Percentiles rank a stretch among this genome's conserved stretches.
Conservation (phyloP, 169 alveolate species). For the Ichthyophthirius multifiliis region DNA sequence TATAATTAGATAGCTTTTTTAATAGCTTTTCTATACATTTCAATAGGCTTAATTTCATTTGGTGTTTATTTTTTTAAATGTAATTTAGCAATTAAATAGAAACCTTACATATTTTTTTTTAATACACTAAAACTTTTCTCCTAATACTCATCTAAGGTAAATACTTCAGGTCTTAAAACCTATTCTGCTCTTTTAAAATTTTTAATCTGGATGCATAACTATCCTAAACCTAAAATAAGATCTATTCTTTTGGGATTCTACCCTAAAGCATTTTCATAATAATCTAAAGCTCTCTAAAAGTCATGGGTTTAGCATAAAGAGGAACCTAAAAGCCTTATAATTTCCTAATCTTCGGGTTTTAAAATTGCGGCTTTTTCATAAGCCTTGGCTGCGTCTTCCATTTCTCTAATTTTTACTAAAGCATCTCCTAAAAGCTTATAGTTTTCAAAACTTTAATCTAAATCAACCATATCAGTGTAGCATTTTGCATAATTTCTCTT, state of each 20-base stretch:
- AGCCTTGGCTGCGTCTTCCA: slow-evolving; percentile 86
- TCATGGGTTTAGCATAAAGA: slow-evolving; percentile 89
- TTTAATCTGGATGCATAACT: slow-evolving; percentile 68
- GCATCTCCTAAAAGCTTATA: slow-evolving; percentile 86
- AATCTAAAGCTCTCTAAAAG: slow-evolving; percentile 83
- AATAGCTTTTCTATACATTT: slow-evolving; percentile 29
- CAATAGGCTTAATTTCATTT: not conserved
- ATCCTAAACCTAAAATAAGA: slow-evolving; percentile 71
- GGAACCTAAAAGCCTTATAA: slow-evolving; percentile 76
- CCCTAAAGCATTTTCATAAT: slow-evolving; percentile 77
- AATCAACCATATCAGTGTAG: slow-evolving; percentile 75
- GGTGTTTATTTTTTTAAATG: not conserved
- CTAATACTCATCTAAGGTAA: slow-evolving; percentile 26
- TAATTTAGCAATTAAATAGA: slow-evolving; percentile 23
- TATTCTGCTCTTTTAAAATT: slow-evolving; percentile 68
- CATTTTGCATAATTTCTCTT: slow-evolving; percentile 86
- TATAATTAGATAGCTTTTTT: slow-evolving; percentile 19
- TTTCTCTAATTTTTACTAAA: slow-evolving; percentile 85
- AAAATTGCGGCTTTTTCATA: slow-evolving; percentile 81
- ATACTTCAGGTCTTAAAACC: slow-evolving; percentile 35
- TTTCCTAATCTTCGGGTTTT: slow-evolving; percentile 63
- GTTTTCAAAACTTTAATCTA: slow-evolving; percentile 75
- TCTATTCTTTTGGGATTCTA: slow-evolving; percentile 66
- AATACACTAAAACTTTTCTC: not conserved
- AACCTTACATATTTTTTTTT: slow-evolving; percentile 20